Evolutionary conservation across 495 filamentous ascomycete genomes (phyloP), one percentile per base, ranked within the genome.

Genomic region (Wilcoxina mikolae): DNA sequence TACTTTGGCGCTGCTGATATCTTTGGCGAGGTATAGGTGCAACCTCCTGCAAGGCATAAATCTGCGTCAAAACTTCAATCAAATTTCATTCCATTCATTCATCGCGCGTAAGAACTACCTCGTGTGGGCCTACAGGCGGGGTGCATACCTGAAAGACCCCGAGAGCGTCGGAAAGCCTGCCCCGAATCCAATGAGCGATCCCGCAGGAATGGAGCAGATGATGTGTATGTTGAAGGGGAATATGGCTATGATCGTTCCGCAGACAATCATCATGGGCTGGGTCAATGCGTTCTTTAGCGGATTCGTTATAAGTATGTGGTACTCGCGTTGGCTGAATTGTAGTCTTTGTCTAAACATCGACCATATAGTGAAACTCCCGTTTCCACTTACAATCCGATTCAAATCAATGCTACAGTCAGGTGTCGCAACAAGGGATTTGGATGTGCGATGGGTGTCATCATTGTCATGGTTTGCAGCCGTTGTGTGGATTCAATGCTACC

Each of bases 141-240:
- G 93, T 43, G 76, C 77, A 22, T 96, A 86, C 68, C 72, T 98
- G 25, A 95, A 95, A 68, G 85, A 90, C 59, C 89, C 87, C 4
- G 83, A 87, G 11, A 78, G 74, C 61, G 81, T 81, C 56, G 90
- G 88, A 47, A 84, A 95, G 69, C 83, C 87, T 23, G 82, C 86
- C 11, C 80, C 85, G 48, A 96, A 98, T 69, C 91, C 93, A 18
- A 89, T 96, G 85, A 84, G 82, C 29, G 91, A 98, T 69, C 91
- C 91, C n/a, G 84, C 81, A 47, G 87, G 85, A 46, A 98, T 96
- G 93, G 93, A 96, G 65, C 88, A 85, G 54, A 95, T 96, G 90
- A 96, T 96, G 91, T 90, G 90, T 54, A 94, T 94, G 87, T 85
- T 96, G 80, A 98, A 95, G 79, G 87, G 87, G 49, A 94, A 98